phyloP scores from a whole-genome alignment of 805 yeast species.

The Wickerhamomyces chaumierensis region DNA sequence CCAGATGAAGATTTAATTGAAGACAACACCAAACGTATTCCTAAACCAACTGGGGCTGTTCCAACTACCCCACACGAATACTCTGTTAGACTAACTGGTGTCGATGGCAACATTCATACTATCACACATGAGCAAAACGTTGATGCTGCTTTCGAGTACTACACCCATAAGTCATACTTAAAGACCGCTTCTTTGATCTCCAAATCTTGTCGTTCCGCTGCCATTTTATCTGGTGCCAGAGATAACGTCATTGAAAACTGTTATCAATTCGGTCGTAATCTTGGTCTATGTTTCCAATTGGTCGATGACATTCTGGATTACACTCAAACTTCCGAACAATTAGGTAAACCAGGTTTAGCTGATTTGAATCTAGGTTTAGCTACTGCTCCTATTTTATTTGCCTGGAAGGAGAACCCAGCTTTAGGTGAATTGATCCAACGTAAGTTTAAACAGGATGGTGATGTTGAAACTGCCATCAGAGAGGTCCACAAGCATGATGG shows the following conservation, averaged over 20 bases:
- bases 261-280: conserved; percentile 83
- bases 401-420: conserved; percentile 83
- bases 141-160: conserved; percentile 90
- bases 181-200: conserved; percentile 94
- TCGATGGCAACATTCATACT: conserved; percentile 2
- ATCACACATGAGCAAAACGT: conserved; percentile 55
- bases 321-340: conserved; percentile 70
- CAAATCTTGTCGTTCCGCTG: conserved; percentile 86
- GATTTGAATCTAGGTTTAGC: conserved; percentile 91
- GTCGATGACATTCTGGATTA: conserved; percentile 95
- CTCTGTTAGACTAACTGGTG: conserved; percentile 18
- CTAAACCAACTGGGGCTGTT: conserved; percentile 50
- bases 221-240: conserved; percentile 79
- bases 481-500: conserved; percentile 69
- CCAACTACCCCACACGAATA: conserved; percentile 35
- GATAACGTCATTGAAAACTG: conserved; percentile 70
- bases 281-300: conserved; percentile 91
- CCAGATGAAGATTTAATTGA: conserved; percentile 36
- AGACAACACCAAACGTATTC: conserved; percentile 32
- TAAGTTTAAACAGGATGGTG: conserved; percentile 73
- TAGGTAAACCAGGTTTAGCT: conserved; percentile 95
- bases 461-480: conserved; percentile 68
- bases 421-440: conserved; percentile 77
- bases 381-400: conserved; percentile 90
- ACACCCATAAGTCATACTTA: conserved; percentile 87